Base-by-base conservation (phyloP, 352 stramenopile species). In the Elongisporangium senticosum region DNA sequence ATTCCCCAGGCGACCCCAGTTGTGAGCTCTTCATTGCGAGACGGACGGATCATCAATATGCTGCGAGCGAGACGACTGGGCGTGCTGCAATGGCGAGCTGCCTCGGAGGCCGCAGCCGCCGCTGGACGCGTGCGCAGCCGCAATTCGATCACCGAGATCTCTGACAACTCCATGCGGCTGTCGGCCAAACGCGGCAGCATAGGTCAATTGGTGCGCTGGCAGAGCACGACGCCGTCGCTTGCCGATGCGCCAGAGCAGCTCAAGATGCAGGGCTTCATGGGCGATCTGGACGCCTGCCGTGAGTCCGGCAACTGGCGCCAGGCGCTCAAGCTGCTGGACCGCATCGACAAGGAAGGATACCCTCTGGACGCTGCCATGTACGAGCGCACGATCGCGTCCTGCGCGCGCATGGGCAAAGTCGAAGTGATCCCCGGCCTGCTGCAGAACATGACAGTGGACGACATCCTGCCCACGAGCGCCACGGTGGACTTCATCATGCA, bases 401-500 rank as follows among this genome's bases (percentile, higher is more conserved):
- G 83, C 56, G 85, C 83, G 47, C 85, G 85, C 57, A 87, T 88
- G 75, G 83, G 83, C 57, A 89, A 89, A 57, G 78, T 91, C 51
- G 80, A 92, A 24, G 81, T 91, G 51, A 69, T 94, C 10, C 78
- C 79, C 0, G 79, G 80, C 0, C 58, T 94, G 47, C 62, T 92
- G 22, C 74, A 88, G 58, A 90, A 91, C 60, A 94, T 94, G 85
- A 55, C 77, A 14, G 74, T 87, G 19, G 85, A 94, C 59, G 57
- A 74, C 53, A 67, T 94, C 15, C 58, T 69, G 37, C 76, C 85
- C 20, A 93, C 83, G 1, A 68, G 71, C 56, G 70, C 72, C 43
- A 92, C 79, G 7, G 73, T 94, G 49, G 85, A 94, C 69, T 86
- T 90, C 53, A 76, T 92, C 49, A 79, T 92, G 61, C 85, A 94